Conservation (phyloP, 306 rosid genomes). For the Dryas octopetala region DNA sequence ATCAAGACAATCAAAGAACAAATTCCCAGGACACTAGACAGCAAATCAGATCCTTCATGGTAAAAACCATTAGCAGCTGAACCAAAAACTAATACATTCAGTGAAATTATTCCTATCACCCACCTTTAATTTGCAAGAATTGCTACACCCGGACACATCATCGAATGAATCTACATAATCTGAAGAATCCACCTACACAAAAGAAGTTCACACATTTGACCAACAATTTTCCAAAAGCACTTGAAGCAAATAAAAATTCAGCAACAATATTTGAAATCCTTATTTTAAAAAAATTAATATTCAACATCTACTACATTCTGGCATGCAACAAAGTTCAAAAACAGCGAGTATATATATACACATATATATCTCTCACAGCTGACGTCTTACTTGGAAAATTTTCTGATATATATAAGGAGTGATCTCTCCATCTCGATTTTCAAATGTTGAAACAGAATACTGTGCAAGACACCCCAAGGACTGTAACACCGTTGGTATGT, state of each 20-base stretch:
- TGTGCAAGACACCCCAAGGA: conserved; percentile 84
- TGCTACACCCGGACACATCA: conserved; percentile 37
- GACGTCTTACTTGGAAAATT: conserved; percentile 61
- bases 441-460: conserved; percentile 63
- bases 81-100: conserved; percentile 15
- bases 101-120: conserved; percentile 23
- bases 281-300: too few species aligned
- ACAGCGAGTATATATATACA: conserved; percentile 13
- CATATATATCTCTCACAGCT: background rate
- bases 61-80: conserved; percentile 5
- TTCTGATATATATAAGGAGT: conserved; percentile 51
- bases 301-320: conserved; percentile 6
- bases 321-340: conserved; percentile 26
- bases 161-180: conserved; percentile 31
- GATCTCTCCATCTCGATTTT: conserved; percentile 60
- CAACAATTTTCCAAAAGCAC: conserved; percentile 18
- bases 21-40: background rate
- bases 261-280: background rate
- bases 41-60: background rate
- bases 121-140: conserved; percentile 78
- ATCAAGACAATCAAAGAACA: background rate
- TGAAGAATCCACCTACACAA: conserved; percentile 55
- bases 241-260: conserved; percentile 15
- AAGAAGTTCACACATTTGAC: conserved; percentile 14
- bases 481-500: conserved; percentile 79